phyloP scores from a whole-genome alignment of 306 rosid genomes.

The Medicago ruthenica region DNA sequence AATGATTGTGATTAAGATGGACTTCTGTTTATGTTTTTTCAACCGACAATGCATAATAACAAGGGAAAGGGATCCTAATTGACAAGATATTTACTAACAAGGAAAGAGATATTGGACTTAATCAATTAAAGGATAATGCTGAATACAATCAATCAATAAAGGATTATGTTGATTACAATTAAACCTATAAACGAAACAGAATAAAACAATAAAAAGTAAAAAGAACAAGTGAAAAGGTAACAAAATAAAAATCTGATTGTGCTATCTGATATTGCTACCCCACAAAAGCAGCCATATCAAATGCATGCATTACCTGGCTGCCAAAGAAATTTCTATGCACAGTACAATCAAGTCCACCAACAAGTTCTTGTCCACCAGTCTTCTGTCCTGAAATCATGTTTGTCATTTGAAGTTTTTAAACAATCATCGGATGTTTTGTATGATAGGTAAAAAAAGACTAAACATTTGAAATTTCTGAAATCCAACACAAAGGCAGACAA shows the following conservation, averaged over 20 bases:
- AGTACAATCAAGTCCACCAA: conserved; percentile 98
- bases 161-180: not conserved
- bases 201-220: not conserved
- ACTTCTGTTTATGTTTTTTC: not conserved
- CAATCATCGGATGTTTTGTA: not conserved
- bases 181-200: not conserved
- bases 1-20: not conserved
- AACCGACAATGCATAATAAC: not conserved
- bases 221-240: not conserved
- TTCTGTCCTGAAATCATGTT: conserved; percentile 81
- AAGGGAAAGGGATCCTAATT: not conserved
- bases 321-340: conserved; percentile 96
- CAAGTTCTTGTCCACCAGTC: conserved; percentile 80
- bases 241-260: not conserved
- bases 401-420: conserved; percentile 29
- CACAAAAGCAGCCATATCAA: not conserved
- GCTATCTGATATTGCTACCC: not conserved
- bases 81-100: not conserved
- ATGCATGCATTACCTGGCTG: conserved; percentile 71
- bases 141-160: not conserved
- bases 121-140: not conserved
- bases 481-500: not conserved
- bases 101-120: not conserved
- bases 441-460: not conserved
- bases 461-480: not conserved